Evolutionary conservation across 345 rosid species (phyloP), one percentile per base, ranked within the genome.

Genomic region (Syzygium oleosum): DNA sequence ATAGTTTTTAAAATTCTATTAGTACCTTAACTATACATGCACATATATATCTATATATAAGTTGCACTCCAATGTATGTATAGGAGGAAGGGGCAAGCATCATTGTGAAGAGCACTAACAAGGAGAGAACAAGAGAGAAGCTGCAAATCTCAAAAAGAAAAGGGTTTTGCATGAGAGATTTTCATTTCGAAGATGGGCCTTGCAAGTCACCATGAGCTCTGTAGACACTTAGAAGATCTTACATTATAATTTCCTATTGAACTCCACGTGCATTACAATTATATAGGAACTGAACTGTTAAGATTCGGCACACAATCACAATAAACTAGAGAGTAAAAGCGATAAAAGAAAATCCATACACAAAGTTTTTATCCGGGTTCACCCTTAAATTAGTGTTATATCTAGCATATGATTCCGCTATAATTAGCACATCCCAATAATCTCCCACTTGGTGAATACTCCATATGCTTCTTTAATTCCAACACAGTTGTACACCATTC

Each of bases 81-180:
- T 17, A 68, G 27, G 87, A 88, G 68, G 65, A 85, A 88, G 85
- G 73, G 34, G 52, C 41, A 7, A 65, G 58, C 52, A 22, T 84
- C 27, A 73, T 88, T 5, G 85, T 85, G 53, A 73, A 85, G 84
- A 88, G 85, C 89, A 73, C 73, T 55, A 85, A 85, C 46, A 68
- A 80, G 85, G 88, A 83, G 77, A 55, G 88, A 83, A 83, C 83
- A 54, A 19, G 58, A 52, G n/a, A 83, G 38, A 87, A 80, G 27
- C 55, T 87, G 12, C 51, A 29, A 23, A 83, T 56, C 21, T 46
- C 46, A 10, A 85, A 78, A 10, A 54, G 85, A 85, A 46, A 46
- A 87, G 46, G 27, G 11, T 11, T 58, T 58, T 25, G 29, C 2
- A 59, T 2, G 27, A 59, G 29, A 59, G 65, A 25, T 25, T 59